Percentiles rank a stretch among this genome's conserved stretches.
Conservation (phyloP, 108 stramenopile genomes). For the Nitzschia sp. region DNA sequence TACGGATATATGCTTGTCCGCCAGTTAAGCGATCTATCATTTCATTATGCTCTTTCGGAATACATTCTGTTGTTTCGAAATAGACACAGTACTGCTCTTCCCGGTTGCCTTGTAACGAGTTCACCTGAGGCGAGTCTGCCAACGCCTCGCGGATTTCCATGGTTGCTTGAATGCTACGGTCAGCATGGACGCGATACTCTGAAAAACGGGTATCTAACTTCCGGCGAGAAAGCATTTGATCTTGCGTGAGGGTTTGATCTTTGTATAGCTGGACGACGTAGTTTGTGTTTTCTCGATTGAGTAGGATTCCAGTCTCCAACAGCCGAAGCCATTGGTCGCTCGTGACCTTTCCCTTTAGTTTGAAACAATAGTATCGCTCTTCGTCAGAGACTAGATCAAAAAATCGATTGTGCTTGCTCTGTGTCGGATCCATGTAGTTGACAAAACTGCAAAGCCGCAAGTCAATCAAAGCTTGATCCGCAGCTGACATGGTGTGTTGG, state of each 20-base stretch:
- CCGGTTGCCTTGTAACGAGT: background rate
- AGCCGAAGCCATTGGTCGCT: conserved; percentile 21
- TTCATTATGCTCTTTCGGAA: conserved; percentile 19
- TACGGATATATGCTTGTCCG: conserved; percentile 22
- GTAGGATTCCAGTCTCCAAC: conserved; percentile 19
- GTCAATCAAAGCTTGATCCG: conserved; percentile 24
- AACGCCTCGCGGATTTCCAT: background rate
- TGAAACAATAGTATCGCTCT: conserved; percentile 7
- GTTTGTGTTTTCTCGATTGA: conserved; percentile 19
- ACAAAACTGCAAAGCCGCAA: conserved; percentile 18
- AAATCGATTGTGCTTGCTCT: conserved; percentile 2
- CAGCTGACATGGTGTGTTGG: conserved; percentile 14
- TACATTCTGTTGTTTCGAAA: conserved; percentile 23
- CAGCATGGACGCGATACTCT: conserved; percentile 20
- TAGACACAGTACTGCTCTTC: conserved; percentile 17
- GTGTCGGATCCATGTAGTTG: conserved; percentile 27
- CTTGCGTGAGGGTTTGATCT: background rate
- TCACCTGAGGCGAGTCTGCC: background rate
- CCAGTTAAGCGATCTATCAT: conserved; percentile 28
- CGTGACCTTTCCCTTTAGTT: conserved; percentile 3
- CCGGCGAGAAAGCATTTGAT: conserved; percentile 4
- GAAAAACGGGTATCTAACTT: background rate
- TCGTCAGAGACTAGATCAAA: background rate
- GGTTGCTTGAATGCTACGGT: conserved; percentile 18
- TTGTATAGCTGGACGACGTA: conserved; percentile 24